Evolutionary conservation across 371 early-diverging fungal species (phyloP), one percentile per base, ranked within the genome.

Genomic region (Mucor racemosus): DNA sequence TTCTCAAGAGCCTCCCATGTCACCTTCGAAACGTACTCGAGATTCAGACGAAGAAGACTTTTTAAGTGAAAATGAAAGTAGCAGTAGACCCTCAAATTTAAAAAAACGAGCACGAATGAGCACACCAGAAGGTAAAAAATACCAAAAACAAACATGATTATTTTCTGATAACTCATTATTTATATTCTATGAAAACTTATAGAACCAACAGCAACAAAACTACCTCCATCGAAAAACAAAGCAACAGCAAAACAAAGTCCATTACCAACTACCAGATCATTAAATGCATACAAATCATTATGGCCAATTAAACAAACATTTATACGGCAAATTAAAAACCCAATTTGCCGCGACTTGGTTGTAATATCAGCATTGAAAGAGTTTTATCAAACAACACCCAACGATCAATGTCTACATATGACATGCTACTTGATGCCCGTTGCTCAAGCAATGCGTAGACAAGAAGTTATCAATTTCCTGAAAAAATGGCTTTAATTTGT

Each of bases 81-180:
- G 26, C 26, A 26, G 26, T 26, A 53, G 14, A 26, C 11, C 53
- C 14, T 13, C 10, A 14, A 13, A 21, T 6, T 53, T 26, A 31
- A 53, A 53, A 26, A 53, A 53, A 31, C 53, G 53, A 13, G 53
- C 53, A 53, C 53, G 53, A 31, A 21, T 53, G 31, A 53, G 21
- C 1, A 53, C 53, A 53, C 53, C 53, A 53, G 21, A 53, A 53
- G 53, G 53, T 53, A 53, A 0, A 0, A 10, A 10, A 46, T 46
- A 0, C 4, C 46, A 46, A 3, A 9, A n/a, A 46, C 9, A 46
- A 9, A 19, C 4, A 46, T 17, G 7, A 46, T 46, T 19, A 46
- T 17, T 17, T 38, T 46, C 26, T 26, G 26, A 26, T 26, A 26
- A 26, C 26, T 26, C 26, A 26, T 3, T 26, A 9, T 8, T 46